Evolutionary conservation across 306 rosid genomes (phyloP).

Genomic region (Corylus heterophylla): DNA sequence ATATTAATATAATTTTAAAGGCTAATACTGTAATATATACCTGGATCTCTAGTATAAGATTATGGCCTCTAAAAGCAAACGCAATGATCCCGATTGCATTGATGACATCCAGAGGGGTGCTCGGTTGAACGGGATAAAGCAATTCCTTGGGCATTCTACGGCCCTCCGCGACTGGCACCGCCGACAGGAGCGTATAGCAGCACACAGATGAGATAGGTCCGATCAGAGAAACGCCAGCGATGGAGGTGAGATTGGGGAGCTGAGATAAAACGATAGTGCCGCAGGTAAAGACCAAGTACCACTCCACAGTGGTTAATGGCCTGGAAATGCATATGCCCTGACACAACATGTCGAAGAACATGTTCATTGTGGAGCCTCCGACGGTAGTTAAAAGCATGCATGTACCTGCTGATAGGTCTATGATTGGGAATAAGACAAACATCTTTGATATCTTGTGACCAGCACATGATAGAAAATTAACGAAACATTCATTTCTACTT

Average conservation of each 20-base stretch:
- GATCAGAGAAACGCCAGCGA: conserved; percentile 42
- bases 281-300: conserved; percentile 48
- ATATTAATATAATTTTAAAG: too few species aligned
- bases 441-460: conserved; percentile 27
- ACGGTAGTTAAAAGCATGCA: conserved; percentile 40
- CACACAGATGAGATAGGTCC: conserved; percentile 49
- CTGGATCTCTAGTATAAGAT: conserved; percentile 59
- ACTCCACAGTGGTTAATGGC: conserved; percentile 36
- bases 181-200: conserved; percentile 44
- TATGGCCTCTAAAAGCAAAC: conserved; percentile 57
- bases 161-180: conserved; percentile 34
- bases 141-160: conserved; percentile 36
- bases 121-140: conserved; percentile 21
- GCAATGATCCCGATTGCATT: conserved; percentile 53
- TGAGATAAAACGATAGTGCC: conserved; percentile 39
- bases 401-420: conserved; percentile 49
- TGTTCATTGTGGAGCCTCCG: conserved; percentile 36
- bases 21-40: conserved; percentile 4
- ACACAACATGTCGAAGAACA: not conserved
- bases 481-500: too few species aligned
- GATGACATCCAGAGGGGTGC: conserved; percentile 24
- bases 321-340: too few species aligned
- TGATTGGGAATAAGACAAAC: conserved; percentile 33
- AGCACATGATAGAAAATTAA: not conserved
- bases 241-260: conserved; percentile 51